Base-by-base conservation (phyloP, 495 filamentous ascomycete species). In the Penicillium roqueforti region DNA sequence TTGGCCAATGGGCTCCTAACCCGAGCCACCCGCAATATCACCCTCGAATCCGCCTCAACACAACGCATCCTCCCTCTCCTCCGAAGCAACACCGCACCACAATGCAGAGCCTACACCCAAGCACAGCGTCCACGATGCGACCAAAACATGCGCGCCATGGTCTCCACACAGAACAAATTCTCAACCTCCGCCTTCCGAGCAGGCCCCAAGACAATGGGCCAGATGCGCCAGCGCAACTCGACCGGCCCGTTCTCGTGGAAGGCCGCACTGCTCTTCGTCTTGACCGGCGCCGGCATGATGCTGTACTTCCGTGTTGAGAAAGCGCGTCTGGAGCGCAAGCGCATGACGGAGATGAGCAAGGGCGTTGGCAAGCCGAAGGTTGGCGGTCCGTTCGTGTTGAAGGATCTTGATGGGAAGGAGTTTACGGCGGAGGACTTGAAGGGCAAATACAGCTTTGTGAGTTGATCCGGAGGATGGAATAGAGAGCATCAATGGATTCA, bases 271-370 rank as follows among this genome's bases (percentile, higher is more conserved):
- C 80, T 97, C 50, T 97, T 98, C 78, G 77, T 97, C 50, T 41
- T 83, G 22, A 83, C 91, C 1, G 89, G 87, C 55, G 81, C 71
- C 2, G 87, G 84, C 36, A 82, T 98, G 59, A 84, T 88, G 43
- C 79, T 86, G 59, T 98, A 97, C 70, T 97, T 98, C 76, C 87
- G 88, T 49, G 76, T 80, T 52, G 93, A 98, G 68, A 97, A 97
- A 75, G 83, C 80, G 48, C 84, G 95, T 48, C 81, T 98, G 81
- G 85, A 91, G 65, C 80, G 91, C 53, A 86, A 89, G 72, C 78
- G 90, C 32, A 79, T 97, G 49, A 89, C 89, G 2, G 91, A 97
- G 68, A 85, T 91, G 66, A 85, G 86, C 43, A 98, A 98, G 76
- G 93, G 93, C 13, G 83, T 95, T 25, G 93, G 93, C 4, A 85